Base-by-base conservation (phyloP, 257 asterid genomes). In the Rehmannia glutinosa region DNA sequence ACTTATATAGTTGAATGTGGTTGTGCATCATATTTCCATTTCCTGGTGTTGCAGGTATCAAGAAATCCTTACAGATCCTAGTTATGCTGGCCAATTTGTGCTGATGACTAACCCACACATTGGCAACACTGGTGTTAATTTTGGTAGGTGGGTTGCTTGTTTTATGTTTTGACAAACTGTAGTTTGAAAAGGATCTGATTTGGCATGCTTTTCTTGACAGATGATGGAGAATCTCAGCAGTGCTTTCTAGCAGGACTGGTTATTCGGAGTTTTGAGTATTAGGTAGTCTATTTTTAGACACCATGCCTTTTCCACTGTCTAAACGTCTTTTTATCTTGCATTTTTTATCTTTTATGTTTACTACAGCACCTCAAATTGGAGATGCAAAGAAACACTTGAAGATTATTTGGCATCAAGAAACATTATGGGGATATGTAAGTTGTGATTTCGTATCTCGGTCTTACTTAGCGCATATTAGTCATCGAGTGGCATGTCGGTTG, bases 21-120 rank as follows among this genome's bases (percentile, higher is more conserved):
- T 74, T 54, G 20, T 21, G 47, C 39, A 16, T 24, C 9, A 25
- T 43, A 38, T 11, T 55, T 10, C 3, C 16, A 0, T 20, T 66
- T 63, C 73, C n/a, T n/a, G 60, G 56, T 56, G 47, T 62, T 57
- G 53, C 82, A 89, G 96, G 83, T 92, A 92, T 71, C 97, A 89
- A 76, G 98, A 92, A 85, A 92, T 92, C 69, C 87, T 89, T 70
- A 92, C 97, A 0, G 95, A 92, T 75, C 97, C 97, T 58, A 92
- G 98, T 73, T 92, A 92, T 73, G 98, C 98, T 49, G 98, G 98
- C 43, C 97, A 92, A 62, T 87, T 89, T 75, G 96, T 92, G 16
- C 75, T 92, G 81, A 89, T 92, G 98, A 92, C 98, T 47, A 87
- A 87, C 62, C 97, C 98, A 4, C 98, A 89, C 70, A 89, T 92